Conservation (phyloP, 2,329 filamentous ascomycete species). For the Ciborinia camelliae region DNA sequence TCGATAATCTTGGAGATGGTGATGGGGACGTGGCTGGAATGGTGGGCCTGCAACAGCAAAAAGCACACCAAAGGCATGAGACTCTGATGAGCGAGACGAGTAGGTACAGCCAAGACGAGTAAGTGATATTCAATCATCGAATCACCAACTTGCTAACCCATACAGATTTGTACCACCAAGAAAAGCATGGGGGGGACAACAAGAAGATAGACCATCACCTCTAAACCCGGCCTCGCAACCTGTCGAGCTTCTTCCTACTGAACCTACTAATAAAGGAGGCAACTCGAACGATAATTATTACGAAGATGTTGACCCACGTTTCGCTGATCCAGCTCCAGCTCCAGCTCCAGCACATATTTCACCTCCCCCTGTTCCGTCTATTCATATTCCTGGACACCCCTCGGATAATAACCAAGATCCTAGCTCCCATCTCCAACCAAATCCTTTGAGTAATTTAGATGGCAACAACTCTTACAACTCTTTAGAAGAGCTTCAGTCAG, state of each 20-base stretch:
- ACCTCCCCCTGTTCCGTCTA: constrained; percentile 35
- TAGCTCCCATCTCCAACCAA: constrained; percentile 33
- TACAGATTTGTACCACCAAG: constrained; percentile 52
- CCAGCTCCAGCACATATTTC: constrained; percentile 23
- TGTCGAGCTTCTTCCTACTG: constrained; percentile 41
- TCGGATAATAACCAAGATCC: constrained; percentile 23
- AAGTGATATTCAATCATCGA: constrained; percentile 42
- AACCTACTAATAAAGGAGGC: constrained; percentile 34
- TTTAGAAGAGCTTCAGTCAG: constrained; percentile 62
- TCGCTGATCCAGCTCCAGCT: constrained; percentile 50
- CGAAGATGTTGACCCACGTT: constrained; percentile 89
- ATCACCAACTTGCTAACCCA: constrained; percentile 24
- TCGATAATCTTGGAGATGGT: constrained; percentile 54
- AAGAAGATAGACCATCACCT: constrained; percentile 46
- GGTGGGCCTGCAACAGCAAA: constrained; percentile 65
- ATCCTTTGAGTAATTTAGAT: constrained; percentile 27
- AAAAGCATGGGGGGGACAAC: constrained; percentile 51
- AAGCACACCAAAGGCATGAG: constrained; percentile 43
- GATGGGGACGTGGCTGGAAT: constrained; percentile 72
- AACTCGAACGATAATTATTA: constrained; percentile 60
- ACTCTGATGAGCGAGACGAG: constrained; percentile 63
- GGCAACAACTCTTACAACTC: constrained; percentile 50
- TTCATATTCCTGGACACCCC: constrained; percentile 32
- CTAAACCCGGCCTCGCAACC: constrained; percentile 40
- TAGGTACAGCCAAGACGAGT: constrained; percentile 72